A percentile compares a stretch with the other conserved stretches of the same genome.
These are phyloP conservation scores for Globisporangium paddicum DNA, from an alignment of 352 stramenopile genomes.

Conservation along the genomic window DNA sequence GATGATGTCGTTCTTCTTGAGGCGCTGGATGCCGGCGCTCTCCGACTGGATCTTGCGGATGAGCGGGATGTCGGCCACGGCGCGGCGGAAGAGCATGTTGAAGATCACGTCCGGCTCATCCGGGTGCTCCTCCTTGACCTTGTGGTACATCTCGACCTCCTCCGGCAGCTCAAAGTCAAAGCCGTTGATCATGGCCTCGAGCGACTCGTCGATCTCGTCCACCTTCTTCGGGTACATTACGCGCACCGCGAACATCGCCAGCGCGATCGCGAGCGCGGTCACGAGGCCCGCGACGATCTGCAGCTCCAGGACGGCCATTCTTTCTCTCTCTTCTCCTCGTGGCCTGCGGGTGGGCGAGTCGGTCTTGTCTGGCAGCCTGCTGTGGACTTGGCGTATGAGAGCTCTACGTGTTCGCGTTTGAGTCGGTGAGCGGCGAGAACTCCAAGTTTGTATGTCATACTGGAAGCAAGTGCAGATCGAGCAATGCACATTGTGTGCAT, in stretches of 20 bases:
- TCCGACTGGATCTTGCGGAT: slow-evolving; percentile 88
- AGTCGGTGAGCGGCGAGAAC: too few species aligned
- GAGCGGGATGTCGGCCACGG: slow-evolving; percentile 77
- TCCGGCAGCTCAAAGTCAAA: slow-evolving; percentile 85
- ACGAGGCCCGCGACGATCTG: slow-evolving; percentile 67
- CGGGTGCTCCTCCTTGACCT: slow-evolving; percentile 59
- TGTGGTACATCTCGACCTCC: slow-evolving; percentile 74
- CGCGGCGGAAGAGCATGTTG: slow-evolving; percentile 78
- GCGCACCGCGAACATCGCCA: slow-evolving; percentile 59
- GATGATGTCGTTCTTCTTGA: slow-evolving; percentile 87
- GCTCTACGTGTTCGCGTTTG: slow-evolving; percentile 14
- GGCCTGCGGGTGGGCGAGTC: too few species aligned
- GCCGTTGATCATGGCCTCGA: slow-evolving; percentile 88
- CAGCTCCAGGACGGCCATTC: slow-evolving; percentile 59
- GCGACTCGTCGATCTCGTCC: slow-evolving; percentile 65
- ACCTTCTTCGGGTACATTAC: slow-evolving; percentile 70
- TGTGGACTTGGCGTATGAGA: background rate
- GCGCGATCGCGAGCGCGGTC: slow-evolving; percentile 47
- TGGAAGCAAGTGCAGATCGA: too few species aligned
- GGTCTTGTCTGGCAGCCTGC: too few species aligned
- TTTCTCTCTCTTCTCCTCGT: slow-evolving; percentile 1
- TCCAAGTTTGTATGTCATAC: too few species aligned
- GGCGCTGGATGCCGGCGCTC: slow-evolving; percentile 74
- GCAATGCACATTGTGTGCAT: too few species aligned
- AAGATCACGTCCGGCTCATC: slow-evolving; percentile 68